These are phyloP conservation scores for Anthracocystis panici-leucophaei DNA, from an alignment of 1,284 basidiomycete genomes.

Conservation along the genomic window DNA sequence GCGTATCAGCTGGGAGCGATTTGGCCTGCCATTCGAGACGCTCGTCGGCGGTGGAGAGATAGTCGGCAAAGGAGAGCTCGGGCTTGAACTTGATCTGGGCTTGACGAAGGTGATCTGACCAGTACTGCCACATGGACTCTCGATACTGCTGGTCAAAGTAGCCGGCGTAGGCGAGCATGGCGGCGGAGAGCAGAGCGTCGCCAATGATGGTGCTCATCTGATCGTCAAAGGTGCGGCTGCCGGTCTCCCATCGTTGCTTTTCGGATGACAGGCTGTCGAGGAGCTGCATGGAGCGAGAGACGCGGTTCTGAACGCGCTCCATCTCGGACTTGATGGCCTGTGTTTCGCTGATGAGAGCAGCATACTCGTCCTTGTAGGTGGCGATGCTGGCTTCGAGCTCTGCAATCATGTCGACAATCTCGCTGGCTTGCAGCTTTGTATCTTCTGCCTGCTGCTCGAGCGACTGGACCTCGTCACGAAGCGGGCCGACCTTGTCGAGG, in stretches of 20 bases:
- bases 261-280: conserved; percentile 95
- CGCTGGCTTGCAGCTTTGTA: conserved; percentile 89
- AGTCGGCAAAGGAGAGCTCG: conserved; percentile 92
- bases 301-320: conserved; percentile 96
- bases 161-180: conserved; percentile 95
- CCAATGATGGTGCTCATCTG: conserved; percentile 99
- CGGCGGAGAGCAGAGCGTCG: conserved; percentile 94
- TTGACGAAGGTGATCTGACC: conserved; percentile 87
- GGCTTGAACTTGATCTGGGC: conserved; percentile 93
- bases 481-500: conserved; percentile 94
- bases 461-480: conserved; percentile 93
- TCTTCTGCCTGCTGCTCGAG: conserved; percentile 90
- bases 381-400: conserved; percentile 94
- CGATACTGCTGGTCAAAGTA: conserved; percentile 99
- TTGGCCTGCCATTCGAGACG: conserved; percentile 95
- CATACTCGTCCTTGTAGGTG: conserved; percentile 97
- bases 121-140: conserved; percentile 95
- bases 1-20: conserved; percentile 90
- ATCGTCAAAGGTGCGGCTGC: conserved; percentile 94
- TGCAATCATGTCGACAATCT: conserved; percentile 90
- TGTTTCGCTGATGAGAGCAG: conserved; percentile 93
- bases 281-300: conserved; percentile 95
- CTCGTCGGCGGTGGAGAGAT: conserved; percentile 96
- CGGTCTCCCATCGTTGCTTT: conserved; percentile 91
- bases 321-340: conserved; percentile 98